These are phyloP conservation scores for Heterobasidion occidentale DNA, from an alignment of 1,284 basidiomycete species.

Conservation along the genomic window DNA sequence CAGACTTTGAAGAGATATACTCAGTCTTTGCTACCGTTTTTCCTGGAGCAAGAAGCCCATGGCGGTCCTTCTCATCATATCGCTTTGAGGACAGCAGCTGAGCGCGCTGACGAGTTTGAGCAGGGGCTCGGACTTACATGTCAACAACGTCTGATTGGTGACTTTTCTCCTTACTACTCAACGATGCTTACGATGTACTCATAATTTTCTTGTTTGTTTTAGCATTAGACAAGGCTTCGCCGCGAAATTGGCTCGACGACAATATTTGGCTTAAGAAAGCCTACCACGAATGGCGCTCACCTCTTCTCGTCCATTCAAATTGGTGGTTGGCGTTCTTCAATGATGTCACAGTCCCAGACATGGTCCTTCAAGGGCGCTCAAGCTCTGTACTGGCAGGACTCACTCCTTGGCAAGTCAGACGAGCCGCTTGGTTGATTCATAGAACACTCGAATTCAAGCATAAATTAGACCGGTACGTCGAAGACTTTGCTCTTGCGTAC, in stretches of 20 bases:
- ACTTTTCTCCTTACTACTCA: conserved; percentile 17
- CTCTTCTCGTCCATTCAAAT: conserved; percentile 88
- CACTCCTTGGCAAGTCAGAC: conserved; percentile 78
- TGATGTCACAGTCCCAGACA: conserved; percentile 43
- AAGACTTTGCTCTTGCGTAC: neutral
- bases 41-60: conserved; percentile 66
- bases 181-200: neutral
- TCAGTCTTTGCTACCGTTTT: conserved; percentile 72
- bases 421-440: conserved; percentile 79
- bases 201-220: neutral
- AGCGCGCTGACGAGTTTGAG: conserved; percentile 71
- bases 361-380: conserved; percentile 27
- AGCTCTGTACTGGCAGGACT: conserved; percentile 38
- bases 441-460: conserved; percentile 78
- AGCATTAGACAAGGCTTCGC: conserved; percentile 84
- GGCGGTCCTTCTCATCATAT: conserved; percentile 46
- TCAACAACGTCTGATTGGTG: conserved; percentile 79
- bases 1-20: conserved; percentile 79
- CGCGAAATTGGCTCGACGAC: conserved; percentile 94
- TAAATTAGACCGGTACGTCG: conserved; percentile 50
- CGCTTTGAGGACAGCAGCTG: conserved; percentile 52
- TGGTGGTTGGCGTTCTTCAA: conserved; percentile 93
- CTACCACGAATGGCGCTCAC: conserved; percentile 87
- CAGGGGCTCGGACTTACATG: conserved; percentile 62
- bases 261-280: conserved; percentile 89